Evolutionary conservation across 805 yeast species (phyloP), one percentile per base, ranked within the genome.

Genomic region (Candida sonorensis): DNA sequence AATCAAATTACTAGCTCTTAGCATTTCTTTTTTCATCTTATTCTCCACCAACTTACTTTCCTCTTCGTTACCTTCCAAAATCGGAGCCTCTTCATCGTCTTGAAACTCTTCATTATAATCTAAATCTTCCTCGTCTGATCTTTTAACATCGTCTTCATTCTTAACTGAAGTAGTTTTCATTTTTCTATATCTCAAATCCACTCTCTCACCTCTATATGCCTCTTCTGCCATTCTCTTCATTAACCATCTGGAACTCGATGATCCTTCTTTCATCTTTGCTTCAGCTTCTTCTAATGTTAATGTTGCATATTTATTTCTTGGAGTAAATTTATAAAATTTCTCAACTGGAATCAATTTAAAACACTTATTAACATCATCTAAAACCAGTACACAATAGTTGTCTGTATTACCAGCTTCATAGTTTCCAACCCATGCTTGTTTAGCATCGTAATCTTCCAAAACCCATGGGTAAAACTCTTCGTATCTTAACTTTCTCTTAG

Each of bases 391-490:
- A 8, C 85, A 95, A 42, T 84, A 85, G n/a, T 83, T 67, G 44
- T 86, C 96, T 13, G 87, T 74, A 33, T 74, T 72, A 28, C 83
- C 84, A 2, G 97, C 97, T 62, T 92, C 98, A 60, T 85, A 92
- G 46, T 80, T 82, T 23, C 97, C 96, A 13, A 88, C 97, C 82
- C 85, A 92, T 0, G 94, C 90, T 53, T 92, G 90, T 39, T 75
- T 71, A 28, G 95, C 95, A 50, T 87, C 96, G 55, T 83, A 90
- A 60, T 92, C 98, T 61, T 92, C 98, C 68, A 92, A 64, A 12
- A 92, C 95, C 98, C 98, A 92, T 0, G 98, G 98, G 49, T 84
- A 90, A 55, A 81, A 85, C 60, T 92, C 98, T 61, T 92, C 98
- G 53, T 90, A 92, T 52, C 97, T 69, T 41, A 92, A 64, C 51